phyloP scores from a whole-genome alignment of 1,139 yeast genomes.

The Zygosaccharomyces sapae region DNA sequence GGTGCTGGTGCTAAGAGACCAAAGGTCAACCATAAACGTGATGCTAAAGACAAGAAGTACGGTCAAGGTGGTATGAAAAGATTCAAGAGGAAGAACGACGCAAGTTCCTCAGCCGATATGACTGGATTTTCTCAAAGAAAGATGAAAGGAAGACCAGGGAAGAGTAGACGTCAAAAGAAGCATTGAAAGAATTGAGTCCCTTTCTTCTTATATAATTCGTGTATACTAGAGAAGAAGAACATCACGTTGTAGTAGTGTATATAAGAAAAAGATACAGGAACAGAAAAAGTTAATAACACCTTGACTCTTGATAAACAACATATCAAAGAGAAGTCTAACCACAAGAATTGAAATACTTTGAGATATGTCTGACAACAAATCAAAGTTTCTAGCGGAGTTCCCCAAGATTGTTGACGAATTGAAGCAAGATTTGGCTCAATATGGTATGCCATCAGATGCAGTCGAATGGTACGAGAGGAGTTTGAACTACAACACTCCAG shows the following conservation, averaged over 20 bases:
- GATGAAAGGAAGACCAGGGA: conserved; percentile 71
- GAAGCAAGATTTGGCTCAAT: conserved; percentile 53
- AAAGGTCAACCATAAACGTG: conserved; percentile 59
- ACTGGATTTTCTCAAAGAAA: conserved; percentile 57
- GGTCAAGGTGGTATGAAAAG: conserved; percentile 77
- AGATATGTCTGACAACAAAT: conserved; percentile 37
- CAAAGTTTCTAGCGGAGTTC: conserved; percentile 68
- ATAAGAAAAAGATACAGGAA: not conserved
- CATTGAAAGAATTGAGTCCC: conserved; percentile 10
- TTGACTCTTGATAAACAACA: too few species aligned
- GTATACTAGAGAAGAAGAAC: conserved; percentile 1
- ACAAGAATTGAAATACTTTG: not conserved
- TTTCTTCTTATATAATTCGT: not conserved
- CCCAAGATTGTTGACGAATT: conserved; percentile 78
- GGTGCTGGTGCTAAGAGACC: conserved; percentile 39
- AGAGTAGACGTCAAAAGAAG: conserved; percentile 52
- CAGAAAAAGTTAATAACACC: too few species aligned
- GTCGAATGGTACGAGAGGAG: conserved; percentile 76
- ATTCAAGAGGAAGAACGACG: conserved; percentile 67
- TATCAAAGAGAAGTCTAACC: not conserved
- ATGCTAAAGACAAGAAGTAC: conserved; percentile 65
- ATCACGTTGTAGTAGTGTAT: conserved; percentile 5
- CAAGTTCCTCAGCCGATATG: conserved; percentile 67
- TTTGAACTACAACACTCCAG: conserved; percentile 84
- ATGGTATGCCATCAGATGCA: conserved; percentile 86